Evolutionary conservation across 2,329 filamentous ascomycete species (phyloP).

Genomic region (Cercospora sp.): DNA sequence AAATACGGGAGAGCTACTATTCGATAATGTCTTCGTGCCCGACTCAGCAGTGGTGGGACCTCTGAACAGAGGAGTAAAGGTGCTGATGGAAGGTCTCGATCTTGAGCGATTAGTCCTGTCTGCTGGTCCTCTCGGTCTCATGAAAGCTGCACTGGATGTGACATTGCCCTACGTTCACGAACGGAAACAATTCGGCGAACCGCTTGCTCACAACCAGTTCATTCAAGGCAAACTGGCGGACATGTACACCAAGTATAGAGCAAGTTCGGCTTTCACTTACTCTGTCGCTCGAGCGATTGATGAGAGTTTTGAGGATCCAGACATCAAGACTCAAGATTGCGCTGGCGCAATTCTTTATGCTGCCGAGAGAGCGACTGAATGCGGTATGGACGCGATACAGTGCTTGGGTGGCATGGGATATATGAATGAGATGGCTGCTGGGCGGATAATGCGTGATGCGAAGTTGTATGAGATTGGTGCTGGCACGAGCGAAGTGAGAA

Average conservation of each 20-base stretch:
- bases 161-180: slow-evolving; percentile 86
- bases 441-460: slow-evolving; percentile 74
- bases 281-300: slow-evolving; percentile 77
- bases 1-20: slow-evolving; percentile 91
- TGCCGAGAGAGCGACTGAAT: slow-evolving; percentile 85
- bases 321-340: slow-evolving; percentile 84
- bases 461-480: slow-evolving; percentile 95
- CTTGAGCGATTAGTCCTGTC: slow-evolving; percentile 89
- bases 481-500: slow-evolving; percentile 87
- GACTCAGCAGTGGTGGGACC: slow-evolving; percentile 75
- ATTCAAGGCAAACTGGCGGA: slow-evolving; percentile 91
- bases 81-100: slow-evolving; percentile 95
- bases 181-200: slow-evolving; percentile 81
- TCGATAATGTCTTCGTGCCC: slow-evolving; percentile 89
- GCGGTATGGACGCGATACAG: slow-evolving; percentile 83
- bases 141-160: slow-evolving; percentile 87
- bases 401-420: slow-evolving; percentile 94
- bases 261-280: slow-evolving; percentile 84
- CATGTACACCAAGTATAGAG: slow-evolving; percentile 94
- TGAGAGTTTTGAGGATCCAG: slow-evolving; percentile 49
- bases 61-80: slow-evolving; percentile 78
- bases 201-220: slow-evolving; percentile 89
- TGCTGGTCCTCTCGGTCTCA: slow-evolving; percentile 86
- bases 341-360: slow-evolving; percentile 92
- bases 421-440: slow-evolving; percentile 90